Conservation (phyloP, 2,329 filamentous ascomycete genomes). For the Cordyceps cateniannulata region DNA sequence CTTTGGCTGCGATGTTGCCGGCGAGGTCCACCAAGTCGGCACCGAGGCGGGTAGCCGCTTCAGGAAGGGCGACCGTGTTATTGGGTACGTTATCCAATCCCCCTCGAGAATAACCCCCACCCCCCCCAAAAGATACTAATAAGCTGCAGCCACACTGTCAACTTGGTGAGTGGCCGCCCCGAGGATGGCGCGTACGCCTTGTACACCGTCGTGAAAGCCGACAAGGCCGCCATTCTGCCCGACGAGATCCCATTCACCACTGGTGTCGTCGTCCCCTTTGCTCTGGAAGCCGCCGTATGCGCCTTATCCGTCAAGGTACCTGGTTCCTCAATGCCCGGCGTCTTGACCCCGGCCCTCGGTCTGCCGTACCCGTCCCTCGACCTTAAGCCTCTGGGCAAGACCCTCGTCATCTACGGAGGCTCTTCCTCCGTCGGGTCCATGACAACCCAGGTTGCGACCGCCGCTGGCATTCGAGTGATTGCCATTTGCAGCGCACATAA, state of each 20-base stretch:
- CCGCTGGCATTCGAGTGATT: slow-evolving; percentile 36
- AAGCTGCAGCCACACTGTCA: slow-evolving; percentile 17
- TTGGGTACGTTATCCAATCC: background rate
- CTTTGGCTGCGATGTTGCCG: slow-evolving; percentile 26
- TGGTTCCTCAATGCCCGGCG: slow-evolving; percentile 20
- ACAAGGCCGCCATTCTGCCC: slow-evolving; percentile 23
- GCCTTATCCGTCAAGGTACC: slow-evolving; percentile 20
- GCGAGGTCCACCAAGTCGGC: slow-evolving; percentile 24
- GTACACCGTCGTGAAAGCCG: slow-evolving; percentile 18
- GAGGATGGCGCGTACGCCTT: slow-evolving; percentile 22
- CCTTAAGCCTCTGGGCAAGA: slow-evolving; percentile 15
- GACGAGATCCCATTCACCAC: slow-evolving; percentile 17
- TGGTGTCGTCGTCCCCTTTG: slow-evolving; percentile 19
- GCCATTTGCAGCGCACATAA: slow-evolving; percentile 34
- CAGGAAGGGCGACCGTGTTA: slow-evolving; percentile 23
- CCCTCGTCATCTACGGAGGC: slow-evolving; percentile 38
- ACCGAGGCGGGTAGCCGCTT: slow-evolving; percentile 17
- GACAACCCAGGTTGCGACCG: slow-evolving; percentile 36
- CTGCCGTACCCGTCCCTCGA: slow-evolving; percentile 18
- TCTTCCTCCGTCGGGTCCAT: slow-evolving; percentile 37
- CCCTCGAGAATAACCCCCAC: background rate
- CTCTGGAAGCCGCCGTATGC: slow-evolving; percentile 22
- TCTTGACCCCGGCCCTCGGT: slow-evolving; percentile 22
- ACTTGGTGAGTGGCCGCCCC: slow-evolving; percentile 21
- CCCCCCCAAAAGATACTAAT: no score